Conservation (phyloP, 805 yeast species). For the Myxozyma sirexii region DNA sequence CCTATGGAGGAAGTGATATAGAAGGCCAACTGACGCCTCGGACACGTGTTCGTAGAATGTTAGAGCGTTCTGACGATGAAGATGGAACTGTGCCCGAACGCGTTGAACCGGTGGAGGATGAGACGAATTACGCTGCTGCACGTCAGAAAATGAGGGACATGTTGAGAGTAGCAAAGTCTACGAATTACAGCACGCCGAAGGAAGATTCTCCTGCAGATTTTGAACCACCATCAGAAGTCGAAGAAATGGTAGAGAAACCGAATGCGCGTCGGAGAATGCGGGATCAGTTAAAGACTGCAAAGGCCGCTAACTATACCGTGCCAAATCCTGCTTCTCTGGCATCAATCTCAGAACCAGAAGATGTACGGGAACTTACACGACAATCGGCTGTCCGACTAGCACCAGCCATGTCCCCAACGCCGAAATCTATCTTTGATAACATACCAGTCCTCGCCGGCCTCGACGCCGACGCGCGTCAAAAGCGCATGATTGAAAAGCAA, state of each 20-base stretch:
- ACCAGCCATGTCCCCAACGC: too few species aligned
- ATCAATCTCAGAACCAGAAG: not conserved
- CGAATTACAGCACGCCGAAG: too few species aligned
- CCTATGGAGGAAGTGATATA: not conserved
- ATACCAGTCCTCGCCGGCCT: not conserved
- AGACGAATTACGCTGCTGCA: not conserved
- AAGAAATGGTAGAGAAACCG: not conserved
- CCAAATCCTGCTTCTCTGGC: not conserved
- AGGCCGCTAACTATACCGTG: not conserved
- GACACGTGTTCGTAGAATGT: constrained; percentile 6
- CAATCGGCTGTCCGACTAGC: too few species aligned
- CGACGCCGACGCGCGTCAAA: not conserved
- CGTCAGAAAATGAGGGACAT: not conserved
- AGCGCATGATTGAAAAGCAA: not conserved
- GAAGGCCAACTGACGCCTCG: constrained; percentile 8
- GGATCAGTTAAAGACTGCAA: constrained; percentile 2
- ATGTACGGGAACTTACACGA: too few species aligned
- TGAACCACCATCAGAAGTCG: too few species aligned
- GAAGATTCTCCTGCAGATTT: too few species aligned
- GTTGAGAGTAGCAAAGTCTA: too few species aligned
- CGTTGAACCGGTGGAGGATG: not conserved
- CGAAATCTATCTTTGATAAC: not conserved
- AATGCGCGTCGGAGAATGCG: constrained; percentile 2
- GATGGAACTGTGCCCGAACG: not conserved
- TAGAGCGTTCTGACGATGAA: constrained; percentile 1